phyloP scores from a whole-genome alignment of 83 land plant genomes.

The Thuja plicata region DNA sequence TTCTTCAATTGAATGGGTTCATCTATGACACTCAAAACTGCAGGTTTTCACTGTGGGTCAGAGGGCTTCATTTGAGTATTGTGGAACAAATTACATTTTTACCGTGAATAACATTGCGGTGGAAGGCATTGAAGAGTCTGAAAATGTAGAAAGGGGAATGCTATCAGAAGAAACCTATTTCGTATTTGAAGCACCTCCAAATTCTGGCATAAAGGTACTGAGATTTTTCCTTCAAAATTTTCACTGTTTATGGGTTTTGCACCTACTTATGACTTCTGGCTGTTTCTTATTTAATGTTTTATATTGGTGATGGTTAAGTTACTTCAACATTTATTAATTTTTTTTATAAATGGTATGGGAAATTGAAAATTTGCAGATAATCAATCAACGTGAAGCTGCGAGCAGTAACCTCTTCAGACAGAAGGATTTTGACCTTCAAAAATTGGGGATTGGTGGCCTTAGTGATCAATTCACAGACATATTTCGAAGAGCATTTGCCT shows the following conservation, averaged over 20 bases:
- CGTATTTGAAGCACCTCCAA: conserved; percentile 66
- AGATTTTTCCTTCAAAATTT: background rate
- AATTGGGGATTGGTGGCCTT: conserved; percentile 94
- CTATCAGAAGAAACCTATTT: conserved; percentile 63
- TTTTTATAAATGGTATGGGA: background rate
- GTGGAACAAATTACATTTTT: conserved; percentile 63
- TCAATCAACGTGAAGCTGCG: conserved; percentile 89
- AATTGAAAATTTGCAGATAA: conserved; percentile 48
- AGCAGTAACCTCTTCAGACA: conserved; percentile 84
- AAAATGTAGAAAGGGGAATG: conserved; percentile 54
- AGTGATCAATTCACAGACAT: conserved; percentile 93
- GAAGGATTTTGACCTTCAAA: conserved; percentile 89
- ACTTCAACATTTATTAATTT: conserved; percentile 2
- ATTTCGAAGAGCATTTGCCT: conserved; percentile 99
- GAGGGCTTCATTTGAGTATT: conserved; percentile 62
- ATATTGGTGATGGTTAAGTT: background rate
- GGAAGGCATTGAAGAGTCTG: conserved; percentile 54
- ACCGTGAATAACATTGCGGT: conserved; percentile 65
- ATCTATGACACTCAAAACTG: background rate
- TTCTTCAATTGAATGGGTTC: background rate
- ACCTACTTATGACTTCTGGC: background rate
- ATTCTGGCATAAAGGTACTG: conserved; percentile 70
- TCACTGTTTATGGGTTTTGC: background rate
- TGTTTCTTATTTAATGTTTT: background rate
- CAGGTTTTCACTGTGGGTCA: conserved; percentile 83